Conservation (phyloP, 2,329 filamentous ascomycete species). For the Fusarium penzigii region DNA sequence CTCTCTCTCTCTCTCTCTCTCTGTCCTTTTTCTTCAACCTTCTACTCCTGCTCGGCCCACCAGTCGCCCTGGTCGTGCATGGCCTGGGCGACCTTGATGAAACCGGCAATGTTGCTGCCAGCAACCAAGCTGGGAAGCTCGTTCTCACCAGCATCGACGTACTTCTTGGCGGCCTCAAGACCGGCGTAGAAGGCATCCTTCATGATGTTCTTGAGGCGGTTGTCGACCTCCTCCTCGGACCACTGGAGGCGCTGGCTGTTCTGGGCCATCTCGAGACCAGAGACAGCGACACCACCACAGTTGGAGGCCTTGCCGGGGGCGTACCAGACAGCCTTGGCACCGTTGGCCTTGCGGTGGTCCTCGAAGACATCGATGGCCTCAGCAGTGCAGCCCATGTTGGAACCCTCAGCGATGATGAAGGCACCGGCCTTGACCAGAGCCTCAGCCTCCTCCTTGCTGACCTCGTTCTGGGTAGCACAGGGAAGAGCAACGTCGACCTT, state of each 20-base stretch:
- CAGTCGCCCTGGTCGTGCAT: slow-evolving; percentile 98
- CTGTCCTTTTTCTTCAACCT: slow-evolving; percentile 2
- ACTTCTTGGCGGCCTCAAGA: slow-evolving; percentile 85
- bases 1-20: slow-evolving; percentile 9
- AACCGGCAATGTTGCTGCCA: slow-evolving; percentile 96
- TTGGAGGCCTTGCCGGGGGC: slow-evolving; percentile 97
- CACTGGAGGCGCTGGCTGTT: slow-evolving; percentile 87
- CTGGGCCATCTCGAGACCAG: slow-evolving; percentile 98
- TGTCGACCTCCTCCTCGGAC: slow-evolving; percentile 87
- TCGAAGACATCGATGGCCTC: slow-evolving; percentile 94
- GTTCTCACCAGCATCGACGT: slow-evolving; percentile 74
- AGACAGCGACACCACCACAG: slow-evolving; percentile 95
- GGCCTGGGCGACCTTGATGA: slow-evolving; percentile 91
- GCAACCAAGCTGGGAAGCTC: slow-evolving; percentile 89
- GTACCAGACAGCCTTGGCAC: slow-evolving; percentile 80
- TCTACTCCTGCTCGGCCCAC: slow-evolving; percentile 51
- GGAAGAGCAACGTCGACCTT: slow-evolving; percentile 90
- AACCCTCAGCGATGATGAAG: slow-evolving; percentile 91
- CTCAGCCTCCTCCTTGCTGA: slow-evolving; percentile 86
- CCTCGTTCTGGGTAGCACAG: slow-evolving; percentile 96
- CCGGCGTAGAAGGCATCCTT: slow-evolving; percentile 89
- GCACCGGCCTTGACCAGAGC: slow-evolving; percentile 74
- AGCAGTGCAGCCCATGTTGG: slow-evolving; percentile 98
- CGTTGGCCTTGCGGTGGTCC: slow-evolving; percentile 70
- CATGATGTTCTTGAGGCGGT: slow-evolving; percentile 93